Evolutionary conservation across 2,329 filamentous ascomycete genomes (phyloP), one percentile per base, ranked within the genome.

Genomic region (Rhynchosporium agropyri): DNA sequence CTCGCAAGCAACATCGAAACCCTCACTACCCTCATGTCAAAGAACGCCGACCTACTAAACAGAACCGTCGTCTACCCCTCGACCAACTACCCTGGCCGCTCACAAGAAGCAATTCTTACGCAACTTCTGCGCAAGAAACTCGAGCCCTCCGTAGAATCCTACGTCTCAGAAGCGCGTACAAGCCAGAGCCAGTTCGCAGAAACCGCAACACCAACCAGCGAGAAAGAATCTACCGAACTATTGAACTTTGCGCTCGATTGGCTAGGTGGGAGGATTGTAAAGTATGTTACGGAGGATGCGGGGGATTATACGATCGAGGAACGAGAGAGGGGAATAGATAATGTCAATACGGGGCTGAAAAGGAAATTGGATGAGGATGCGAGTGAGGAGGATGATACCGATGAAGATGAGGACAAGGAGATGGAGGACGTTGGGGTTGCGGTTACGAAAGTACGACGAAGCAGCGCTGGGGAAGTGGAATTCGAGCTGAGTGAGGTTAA

Each of bases 61-160:
- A 85, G 86, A 60, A 82, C 91, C 58, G 88, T 90, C 67, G 84
- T 90, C 28, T 91, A 90, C 73, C 92, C 92, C 0, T 86, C 88
- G 12, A 89, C 91, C 2, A 87, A 87, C 74, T 95, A 85, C 76
- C 92, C 86, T 4, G 89, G 85, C 43, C 87, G 83, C 69, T 88
- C 83, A 4, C 86, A 91, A 63, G 85, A 89, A 74, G 77, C 76
- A 55, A 80, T 91, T 3, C 81, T 94, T 1, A 81, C 84, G 31
- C 84, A 89, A 70, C 80, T 96, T 2, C 79, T 96, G 38, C 88
- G 91, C 45, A 96, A 95, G 77, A 95, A 95, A 74, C 82, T 92
- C 55, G 91, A 95, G 68, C 90, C 91, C 0, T 82, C 85, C 29
- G 87, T 92, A 20, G 90, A 93, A 73, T 85, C 87, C 62, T 88